phyloP scores from a whole-genome alignment of 148 eudicot genomes.

The Chenopodium album region DNA sequence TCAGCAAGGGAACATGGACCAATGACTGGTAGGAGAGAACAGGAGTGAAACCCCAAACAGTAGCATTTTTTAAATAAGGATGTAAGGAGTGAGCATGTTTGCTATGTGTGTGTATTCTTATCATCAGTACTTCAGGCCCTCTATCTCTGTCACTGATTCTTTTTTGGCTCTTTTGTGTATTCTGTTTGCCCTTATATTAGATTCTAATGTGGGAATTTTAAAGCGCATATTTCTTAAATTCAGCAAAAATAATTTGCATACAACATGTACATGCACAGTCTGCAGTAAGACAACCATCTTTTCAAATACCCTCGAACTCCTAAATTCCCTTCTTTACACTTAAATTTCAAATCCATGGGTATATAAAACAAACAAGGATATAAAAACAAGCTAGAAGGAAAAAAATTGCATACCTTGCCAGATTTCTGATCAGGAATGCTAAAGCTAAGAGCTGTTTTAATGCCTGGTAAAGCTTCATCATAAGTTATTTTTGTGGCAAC shows the following conservation, averaged over 20 bases:
- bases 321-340: neutral
- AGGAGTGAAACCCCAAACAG: neutral
- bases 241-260: neutral
- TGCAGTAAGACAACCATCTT: neutral
- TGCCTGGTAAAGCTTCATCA: slow-evolving; percentile 54
- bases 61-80: neutral
- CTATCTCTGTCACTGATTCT: neutral
- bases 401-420: slow-evolving; percentile 59
- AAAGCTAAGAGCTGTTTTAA: slow-evolving; percentile 73
- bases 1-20: neutral
- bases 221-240: too few species aligned
- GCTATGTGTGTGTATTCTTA: neutral
- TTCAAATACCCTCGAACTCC: neutral
- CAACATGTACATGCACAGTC: neutral
- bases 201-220: too few species aligned
- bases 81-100: neutral
- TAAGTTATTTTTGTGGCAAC: slow-evolving; percentile 72
- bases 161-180: neutral
- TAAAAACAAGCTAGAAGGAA: slow-evolving; percentile 8
- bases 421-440: slow-evolving; percentile 84
- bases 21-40: neutral
- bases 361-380: neutral
- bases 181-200: neutral
- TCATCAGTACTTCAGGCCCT: neutral
- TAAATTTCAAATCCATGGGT: neutral